These are phyloP conservation scores for Sporopachydermia cereana DNA, from an alignment of 1,139 yeast genomes.

Conservation along the genomic window DNA sequence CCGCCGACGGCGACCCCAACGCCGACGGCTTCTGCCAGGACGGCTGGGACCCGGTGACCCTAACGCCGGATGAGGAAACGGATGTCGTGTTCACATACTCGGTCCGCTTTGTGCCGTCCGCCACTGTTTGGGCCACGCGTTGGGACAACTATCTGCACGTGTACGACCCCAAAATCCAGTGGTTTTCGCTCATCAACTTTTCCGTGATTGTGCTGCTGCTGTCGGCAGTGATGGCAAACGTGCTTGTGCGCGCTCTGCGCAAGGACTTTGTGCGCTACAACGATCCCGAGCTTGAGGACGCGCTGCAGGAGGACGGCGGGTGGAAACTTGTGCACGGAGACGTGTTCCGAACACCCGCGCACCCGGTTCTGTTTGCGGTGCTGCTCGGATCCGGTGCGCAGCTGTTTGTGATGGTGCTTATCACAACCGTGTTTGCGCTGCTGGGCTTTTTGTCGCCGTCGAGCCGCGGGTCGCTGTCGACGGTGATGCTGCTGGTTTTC, in stretches of 20 bases:
- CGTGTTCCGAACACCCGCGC: slow-evolving; percentile 76
- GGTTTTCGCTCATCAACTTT: slow-evolving; percentile 86
- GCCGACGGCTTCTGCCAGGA: slow-evolving; percentile 25
- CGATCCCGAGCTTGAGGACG: slow-evolving; percentile 79
- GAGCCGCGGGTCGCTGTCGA: slow-evolving; percentile 85
- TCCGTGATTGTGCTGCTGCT: slow-evolving; percentile 69
- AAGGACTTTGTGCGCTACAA: slow-evolving; percentile 83
- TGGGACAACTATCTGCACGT: slow-evolving; percentile 96
- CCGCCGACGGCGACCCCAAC: slow-evolving; percentile 22
- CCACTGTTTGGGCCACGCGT: slow-evolving; percentile 92
- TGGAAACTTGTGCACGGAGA: slow-evolving; percentile 97
- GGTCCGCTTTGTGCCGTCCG: slow-evolving; percentile 52
- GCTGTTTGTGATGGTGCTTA: slow-evolving; percentile 61
- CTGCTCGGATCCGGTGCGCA: slow-evolving; percentile 86
- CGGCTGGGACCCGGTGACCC: slow-evolving; percentile 30
- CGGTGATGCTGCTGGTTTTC: slow-evolving; percentile 77
- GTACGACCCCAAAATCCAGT: slow-evolving; percentile 85
- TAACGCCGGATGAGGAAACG: slow-evolving; percentile 30
- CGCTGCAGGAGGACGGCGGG: slow-evolving; percentile 86
- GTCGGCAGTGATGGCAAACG: slow-evolving; percentile 70
- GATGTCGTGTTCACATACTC: slow-evolving; percentile 49
- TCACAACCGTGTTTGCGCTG: slow-evolving; percentile 72
- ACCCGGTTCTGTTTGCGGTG: slow-evolving; percentile 62
- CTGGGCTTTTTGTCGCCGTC: slow-evolving; percentile 89
- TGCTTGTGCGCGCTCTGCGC: slow-evolving; percentile 67